A percentile compares a stretch with the other conserved stretches of the same genome.
Conservation (phyloP, 2,329 filamentous ascomycete genomes). For the Xylariaceae sp. region DNA sequence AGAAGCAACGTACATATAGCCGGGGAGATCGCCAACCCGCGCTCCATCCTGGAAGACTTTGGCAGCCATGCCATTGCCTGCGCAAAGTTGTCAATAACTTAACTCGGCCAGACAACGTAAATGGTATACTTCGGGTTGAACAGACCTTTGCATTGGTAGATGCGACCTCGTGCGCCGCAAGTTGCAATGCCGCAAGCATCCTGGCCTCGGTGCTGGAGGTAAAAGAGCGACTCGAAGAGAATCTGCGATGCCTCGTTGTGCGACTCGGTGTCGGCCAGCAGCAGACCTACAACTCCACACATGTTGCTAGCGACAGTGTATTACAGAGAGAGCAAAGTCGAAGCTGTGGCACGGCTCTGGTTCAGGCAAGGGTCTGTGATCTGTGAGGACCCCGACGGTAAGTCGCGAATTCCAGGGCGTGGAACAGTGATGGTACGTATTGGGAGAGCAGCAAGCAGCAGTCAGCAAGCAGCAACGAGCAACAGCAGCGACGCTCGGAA, state of each 20-base stretch:
- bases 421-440: neutral
- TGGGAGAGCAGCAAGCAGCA: no score
- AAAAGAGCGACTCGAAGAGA: constrained; percentile 22
- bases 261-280: constrained; percentile 21
- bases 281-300: constrained; percentile 22
- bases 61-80: constrained; percentile 69
- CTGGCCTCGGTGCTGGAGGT: constrained; percentile 37
- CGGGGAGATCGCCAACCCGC: constrained; percentile 63
- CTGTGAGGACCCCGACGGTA: neutral
- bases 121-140: neutral
- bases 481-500: no score
- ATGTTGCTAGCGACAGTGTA: constrained; percentile 4
- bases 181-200: constrained; percentile 64
- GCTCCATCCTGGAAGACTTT: constrained; percentile 70
- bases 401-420: neutral
- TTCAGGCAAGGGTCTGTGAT: neutral
- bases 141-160: constrained; percentile 63
- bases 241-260: constrained; percentile 18
- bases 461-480: no score
- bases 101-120: neutral
- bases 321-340: neutral
- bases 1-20: constrained; percentile 53
- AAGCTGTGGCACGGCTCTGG: neutral
- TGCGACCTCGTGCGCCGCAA: constrained; percentile 64
- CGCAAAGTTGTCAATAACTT: neutral